Evolutionary conservation across 2,329 filamentous ascomycete genomes (phyloP), one percentile per base, ranked within the genome.

Genomic region (Septoria petroselini): DNA sequence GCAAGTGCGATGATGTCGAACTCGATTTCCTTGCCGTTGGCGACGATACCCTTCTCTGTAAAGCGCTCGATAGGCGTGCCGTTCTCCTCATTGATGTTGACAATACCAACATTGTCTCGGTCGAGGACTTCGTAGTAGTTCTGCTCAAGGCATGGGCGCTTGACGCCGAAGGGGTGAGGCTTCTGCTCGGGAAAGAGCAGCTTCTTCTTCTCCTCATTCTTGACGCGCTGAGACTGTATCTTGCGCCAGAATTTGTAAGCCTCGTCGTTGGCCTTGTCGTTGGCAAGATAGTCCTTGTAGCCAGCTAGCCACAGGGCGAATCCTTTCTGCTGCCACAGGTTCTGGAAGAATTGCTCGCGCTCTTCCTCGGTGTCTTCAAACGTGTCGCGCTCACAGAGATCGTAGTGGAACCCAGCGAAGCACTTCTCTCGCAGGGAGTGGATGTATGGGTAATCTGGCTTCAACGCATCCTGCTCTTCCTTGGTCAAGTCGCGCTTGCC

Each of bases 371-470:
- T 57, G 11, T 74, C 71, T 15, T 74, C 71, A 38, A 74, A 79
- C 0, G 80, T 81, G 34, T 76, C 75, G 50, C 75, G 76, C 59
- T 81, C 70, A 4, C 69, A 57, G 58, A 73, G 79, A 56, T 79
- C 77, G 54, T 80, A 85, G 3, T 73, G 65, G 62, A 86, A 83
- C 1, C 83, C 82, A 1, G 73, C 76, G 58, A 82, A 84, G 27
- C 68, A 78, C 8, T 68, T 75, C 60, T 79, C 71, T 2, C 81
- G 76, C 27, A 70, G 65, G 21, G 68, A 68, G 62, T 81, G 85
- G 2, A 85, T 68, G 11, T 67, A 63, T 3, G 70, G 65, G 29
- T 74, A 74, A 23, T 69, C 54, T 35, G 58, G 58, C 57, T 74
- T 73, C 12, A 67, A 62, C 1, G 61, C 60, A 18, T 78, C 68